Percentiles rank a stretch among this genome's conserved stretches.
Evolutionary conservation across 1,284 basidiomycete species (phyloP).

Genomic region (Inonotus hispidus): DNA sequence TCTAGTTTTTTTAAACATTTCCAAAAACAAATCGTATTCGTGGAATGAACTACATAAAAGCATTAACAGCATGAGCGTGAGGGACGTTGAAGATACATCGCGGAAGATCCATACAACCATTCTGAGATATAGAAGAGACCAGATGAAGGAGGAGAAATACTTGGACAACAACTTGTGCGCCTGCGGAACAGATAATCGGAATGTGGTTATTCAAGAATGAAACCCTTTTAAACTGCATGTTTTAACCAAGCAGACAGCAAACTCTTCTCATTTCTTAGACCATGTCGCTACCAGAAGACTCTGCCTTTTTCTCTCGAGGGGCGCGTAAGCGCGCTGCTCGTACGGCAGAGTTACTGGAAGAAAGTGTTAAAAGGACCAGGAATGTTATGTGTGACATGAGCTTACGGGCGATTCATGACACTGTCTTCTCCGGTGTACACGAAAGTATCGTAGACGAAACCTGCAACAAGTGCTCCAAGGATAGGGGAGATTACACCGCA

Average conservation of each 20-base stretch:
- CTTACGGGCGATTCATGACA: conserved; percentile 20
- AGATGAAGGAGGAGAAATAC: not conserved
- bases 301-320: not conserved
- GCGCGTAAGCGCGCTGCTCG: not conserved
- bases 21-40: too few species aligned
- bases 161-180: not conserved
- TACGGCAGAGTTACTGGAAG: not conserved
- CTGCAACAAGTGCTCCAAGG: conserved; percentile 32
- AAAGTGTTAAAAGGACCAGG: not conserved
- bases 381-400: not conserved
- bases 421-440: conserved; percentile 31
- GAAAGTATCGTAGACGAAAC: conserved; percentile 33
- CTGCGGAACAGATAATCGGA: not conserved
- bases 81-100: not conserved
- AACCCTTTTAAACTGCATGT: not conserved
- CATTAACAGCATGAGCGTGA: not conserved
- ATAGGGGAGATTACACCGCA: conserved; percentile 35
- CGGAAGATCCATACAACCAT: not conserved
- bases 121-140: not conserved
- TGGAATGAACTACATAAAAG: too few species aligned
- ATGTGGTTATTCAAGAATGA: not conserved
- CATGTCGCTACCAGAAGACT: not conserved
- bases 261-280: not conserved
- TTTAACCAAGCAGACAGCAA: not conserved
- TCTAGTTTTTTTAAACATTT: too few species aligned